A percentile compares a stretch with the other conserved stretches of the same genome.
Evolutionary conservation across 225 moss, liverwort and hornwort genomes (phyloP).

Genomic region (Pseudoscleropodium purum): DNA sequence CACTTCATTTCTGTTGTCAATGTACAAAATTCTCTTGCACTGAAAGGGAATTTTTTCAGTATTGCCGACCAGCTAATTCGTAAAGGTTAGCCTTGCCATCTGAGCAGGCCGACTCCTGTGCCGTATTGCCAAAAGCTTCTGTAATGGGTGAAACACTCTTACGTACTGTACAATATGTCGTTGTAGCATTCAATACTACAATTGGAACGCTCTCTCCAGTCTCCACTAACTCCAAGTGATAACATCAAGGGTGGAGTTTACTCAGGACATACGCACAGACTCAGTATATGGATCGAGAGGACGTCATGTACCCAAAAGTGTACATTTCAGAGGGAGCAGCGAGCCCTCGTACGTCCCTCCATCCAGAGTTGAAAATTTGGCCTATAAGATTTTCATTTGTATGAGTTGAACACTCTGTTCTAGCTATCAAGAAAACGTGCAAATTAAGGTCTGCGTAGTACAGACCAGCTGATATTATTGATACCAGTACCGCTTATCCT

Average conservation of each 20-base stretch:
- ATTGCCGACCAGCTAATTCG: not conserved
- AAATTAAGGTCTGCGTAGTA: slow-evolving; percentile 1
- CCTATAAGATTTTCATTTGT: not conserved
- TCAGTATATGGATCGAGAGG: not conserved
- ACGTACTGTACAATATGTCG: not conserved
- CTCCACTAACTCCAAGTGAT: not conserved
- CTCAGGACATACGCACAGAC: not conserved
- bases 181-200: not conserved
- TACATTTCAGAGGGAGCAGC: too few species aligned
- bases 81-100: not conserved
- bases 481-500: slow-evolving; percentile 38
- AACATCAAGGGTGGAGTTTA: not conserved
- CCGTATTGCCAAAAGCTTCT: not conserved
- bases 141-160: not conserved
- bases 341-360: not conserved
- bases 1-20: not conserved
- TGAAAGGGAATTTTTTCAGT: not conserved
- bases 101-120: not conserved
- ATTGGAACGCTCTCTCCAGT: not conserved
- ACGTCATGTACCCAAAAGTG: not conserved
- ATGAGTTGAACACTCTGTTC: not conserved
- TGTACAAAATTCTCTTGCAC: not conserved
- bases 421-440: not conserved
- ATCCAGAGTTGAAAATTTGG: not conserved
- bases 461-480: slow-evolving; percentile 15